Percentiles rank a stretch among this genome's conserved stretches.
Evolutionary conservation across 2,329 filamentous ascomycete species (phyloP).

Genomic region (Pseudodiploospora longispora): DNA sequence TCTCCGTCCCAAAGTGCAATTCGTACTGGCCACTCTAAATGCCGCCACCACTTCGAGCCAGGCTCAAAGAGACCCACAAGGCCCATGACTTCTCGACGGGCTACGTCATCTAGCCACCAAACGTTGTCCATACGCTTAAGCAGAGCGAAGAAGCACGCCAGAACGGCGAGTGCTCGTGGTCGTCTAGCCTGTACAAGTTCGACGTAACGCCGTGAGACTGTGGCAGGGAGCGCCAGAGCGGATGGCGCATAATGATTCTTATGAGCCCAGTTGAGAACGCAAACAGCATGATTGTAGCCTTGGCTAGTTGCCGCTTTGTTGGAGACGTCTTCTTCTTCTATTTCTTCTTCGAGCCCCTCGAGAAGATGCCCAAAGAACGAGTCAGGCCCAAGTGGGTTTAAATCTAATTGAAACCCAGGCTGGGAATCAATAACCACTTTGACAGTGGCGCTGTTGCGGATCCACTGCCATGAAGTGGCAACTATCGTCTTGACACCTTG

Average conservation of each 20-base stretch:
- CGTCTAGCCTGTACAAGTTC: slow-evolving; percentile 50
- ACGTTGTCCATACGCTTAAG: slow-evolving; percentile 52
- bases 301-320: slow-evolving; percentile 30
- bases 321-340: slow-evolving; percentile 28
- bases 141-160: slow-evolving; percentile 60
- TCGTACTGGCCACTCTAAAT: slow-evolving; percentile 52
- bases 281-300: slow-evolving; percentile 56
- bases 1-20: slow-evolving; percentile 49
- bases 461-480: slow-evolving; percentile 55
- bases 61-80: slow-evolving; percentile 51
- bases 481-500: slow-evolving; percentile 60
- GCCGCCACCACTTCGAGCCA: slow-evolving; percentile 52
- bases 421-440: slow-evolving; percentile 57
- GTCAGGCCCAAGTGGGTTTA: slow-evolving; percentile 39
- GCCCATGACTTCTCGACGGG: slow-evolving; percentile 56
- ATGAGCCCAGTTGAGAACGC: slow-evolving; percentile 59
- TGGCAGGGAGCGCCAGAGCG: slow-evolving; percentile 55
- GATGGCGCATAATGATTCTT: slow-evolving; percentile 50
- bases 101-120: slow-evolving; percentile 65
- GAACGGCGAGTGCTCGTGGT: slow-evolving; percentile 54
- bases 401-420: slow-evolving; percentile 52
- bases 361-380: slow-evolving; percentile 56
- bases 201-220: slow-evolving; percentile 53
- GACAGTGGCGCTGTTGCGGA: slow-evolving; percentile 48
- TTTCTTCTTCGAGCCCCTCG: slow-evolving; percentile 48